Conservation (phyloP, 2,329 filamentous ascomycete species). For the Aspergillus ochraceoroseus region DNA sequence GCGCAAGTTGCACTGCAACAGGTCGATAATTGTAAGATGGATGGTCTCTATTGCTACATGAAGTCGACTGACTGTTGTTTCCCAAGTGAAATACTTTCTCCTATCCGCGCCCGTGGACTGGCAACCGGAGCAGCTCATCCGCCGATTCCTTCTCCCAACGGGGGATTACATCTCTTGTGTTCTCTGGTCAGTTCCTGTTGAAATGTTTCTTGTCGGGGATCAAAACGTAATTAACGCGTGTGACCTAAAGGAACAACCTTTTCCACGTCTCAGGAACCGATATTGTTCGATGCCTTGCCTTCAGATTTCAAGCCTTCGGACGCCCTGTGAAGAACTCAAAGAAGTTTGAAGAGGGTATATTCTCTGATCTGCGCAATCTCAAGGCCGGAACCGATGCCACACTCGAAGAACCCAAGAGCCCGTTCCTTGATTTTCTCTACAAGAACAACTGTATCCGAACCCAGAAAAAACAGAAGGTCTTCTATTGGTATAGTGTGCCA, state of each 20-base stretch:
- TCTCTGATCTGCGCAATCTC: conserved; percentile 94
- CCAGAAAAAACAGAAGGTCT: conserved; percentile 99
- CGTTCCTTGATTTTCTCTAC: conserved; percentile 97
- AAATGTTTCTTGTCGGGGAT: conserved; percentile 8
- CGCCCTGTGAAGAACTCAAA: conserved; percentile 99
- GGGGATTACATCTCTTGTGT: conserved; percentile 99
- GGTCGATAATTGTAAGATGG: conserved; percentile 82
- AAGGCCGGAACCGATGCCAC: conserved; percentile 98
- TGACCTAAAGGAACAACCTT: conserved; percentile 72
- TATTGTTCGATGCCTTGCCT: conserved; percentile 95
- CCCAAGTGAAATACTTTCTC: conserved; percentile 94
- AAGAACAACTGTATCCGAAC: conserved; percentile 99
- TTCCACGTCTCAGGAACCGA: conserved; percentile 99
- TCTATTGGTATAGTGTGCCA: conserved; percentile 99
- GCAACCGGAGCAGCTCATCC: conserved; percentile 93
- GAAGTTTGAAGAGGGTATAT: conserved; percentile 99
- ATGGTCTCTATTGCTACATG: no score
- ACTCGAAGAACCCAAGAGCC: conserved; percentile 96
- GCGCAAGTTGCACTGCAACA: conserved; percentile 96
- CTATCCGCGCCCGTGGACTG: conserved; percentile 98
- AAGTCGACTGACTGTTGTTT: conserved; percentile 11
- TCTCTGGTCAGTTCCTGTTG: conserved; percentile 61
- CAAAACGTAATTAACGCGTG: conserved; percentile 15
- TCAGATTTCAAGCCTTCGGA: conserved; percentile 97
- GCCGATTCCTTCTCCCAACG: conserved; percentile 88